Evolutionary conservation across 2,329 filamentous ascomycete species (phyloP), one percentile per base, ranked within the genome.

Genomic region (Pseudonectria buxi): DNA sequence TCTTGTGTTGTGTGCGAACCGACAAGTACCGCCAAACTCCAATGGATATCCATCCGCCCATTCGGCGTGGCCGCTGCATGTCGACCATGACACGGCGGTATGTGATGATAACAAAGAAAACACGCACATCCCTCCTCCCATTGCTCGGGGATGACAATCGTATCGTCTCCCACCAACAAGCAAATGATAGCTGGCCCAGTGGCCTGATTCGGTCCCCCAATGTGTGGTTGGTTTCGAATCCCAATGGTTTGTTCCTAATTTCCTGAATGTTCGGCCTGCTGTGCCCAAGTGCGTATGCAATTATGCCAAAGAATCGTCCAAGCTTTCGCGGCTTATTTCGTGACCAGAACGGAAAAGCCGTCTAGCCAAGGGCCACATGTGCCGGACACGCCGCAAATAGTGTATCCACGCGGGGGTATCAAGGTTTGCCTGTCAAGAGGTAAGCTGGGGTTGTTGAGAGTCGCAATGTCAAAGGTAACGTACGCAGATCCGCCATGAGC

Each of bases 321-420:
- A 22, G 14, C 29, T 36, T 16, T 26, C 25, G 33, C n/a, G 34
- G n/a, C 38, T 55, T 40, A 63, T 50, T 55, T 53, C 34, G 57
- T 63, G 36, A 67, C 84, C 51, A 96, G 79, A 37, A 95, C 69
- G 7, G 85, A 83, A 58, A 95, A 86, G 4, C 85, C 84, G 57
- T 95, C 87, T 14, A 95, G 66, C 86, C 86, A 94, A 32, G 74
- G 58, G 26, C 73, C 87, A 53, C 80, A 86, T 33, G 84, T 86
- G 37, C 92, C 92, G 10, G 86, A 83, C 44, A 96, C 73, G 40
- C 92, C 92, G 42, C 85, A 89, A 54, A 96, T 82, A 46, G 73
- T 86, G 64, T 92, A 95, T 32, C 90, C 90, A 47, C 84, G 74
- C 10, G 92, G 92, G 33, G 90, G 87, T 49, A 96, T 85, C 41